phyloP scores from a whole-genome alignment of 441 rosid species.

The Adansonia madagascariensis region DNA sequence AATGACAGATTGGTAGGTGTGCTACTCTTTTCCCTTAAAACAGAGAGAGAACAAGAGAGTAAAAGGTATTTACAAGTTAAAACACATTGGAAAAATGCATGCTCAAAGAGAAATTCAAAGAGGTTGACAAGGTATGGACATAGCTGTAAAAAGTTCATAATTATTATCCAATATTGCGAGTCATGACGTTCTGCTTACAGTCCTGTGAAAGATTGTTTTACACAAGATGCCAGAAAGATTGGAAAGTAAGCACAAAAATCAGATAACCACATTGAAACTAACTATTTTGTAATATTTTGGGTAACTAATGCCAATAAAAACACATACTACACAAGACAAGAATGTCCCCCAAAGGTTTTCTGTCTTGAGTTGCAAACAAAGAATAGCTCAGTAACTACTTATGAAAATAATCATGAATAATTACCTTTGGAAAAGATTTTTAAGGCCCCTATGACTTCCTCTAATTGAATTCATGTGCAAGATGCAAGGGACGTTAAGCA shows the following conservation, averaged over 20 bases:
- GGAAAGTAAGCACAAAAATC: conserved; percentile 9
- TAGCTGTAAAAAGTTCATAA: neutral
- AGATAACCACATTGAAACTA: neutral
- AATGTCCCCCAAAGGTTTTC: neutral
- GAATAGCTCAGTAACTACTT: neutral
- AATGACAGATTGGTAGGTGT: neutral
- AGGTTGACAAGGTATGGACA: conserved; percentile 4
- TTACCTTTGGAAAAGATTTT: conserved; percentile 74
- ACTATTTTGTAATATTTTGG: neutral
- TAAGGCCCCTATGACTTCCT: conserved; percentile 82
- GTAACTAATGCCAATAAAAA: conserved; percentile 15
- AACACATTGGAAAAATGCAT: neutral
- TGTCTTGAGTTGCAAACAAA: neutral
- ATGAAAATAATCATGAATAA: conserved; percentile 5
- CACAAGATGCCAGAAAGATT: neutral
- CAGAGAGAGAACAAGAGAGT: neutral
- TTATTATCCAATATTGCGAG: conserved; percentile 1
- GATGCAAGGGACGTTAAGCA: conserved; percentile 64
- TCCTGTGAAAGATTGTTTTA: conserved; percentile 4
- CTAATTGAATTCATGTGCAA: conserved; percentile 87
- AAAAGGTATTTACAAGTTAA: neutral
- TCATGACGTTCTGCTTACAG: neutral
- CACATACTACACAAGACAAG: neutral
- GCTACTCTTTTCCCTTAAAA: conserved; percentile 10
- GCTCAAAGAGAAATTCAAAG: neutral